Base-by-base conservation (phyloP, 805 yeast genomes). In the Blastobotrys robertii region DNA sequence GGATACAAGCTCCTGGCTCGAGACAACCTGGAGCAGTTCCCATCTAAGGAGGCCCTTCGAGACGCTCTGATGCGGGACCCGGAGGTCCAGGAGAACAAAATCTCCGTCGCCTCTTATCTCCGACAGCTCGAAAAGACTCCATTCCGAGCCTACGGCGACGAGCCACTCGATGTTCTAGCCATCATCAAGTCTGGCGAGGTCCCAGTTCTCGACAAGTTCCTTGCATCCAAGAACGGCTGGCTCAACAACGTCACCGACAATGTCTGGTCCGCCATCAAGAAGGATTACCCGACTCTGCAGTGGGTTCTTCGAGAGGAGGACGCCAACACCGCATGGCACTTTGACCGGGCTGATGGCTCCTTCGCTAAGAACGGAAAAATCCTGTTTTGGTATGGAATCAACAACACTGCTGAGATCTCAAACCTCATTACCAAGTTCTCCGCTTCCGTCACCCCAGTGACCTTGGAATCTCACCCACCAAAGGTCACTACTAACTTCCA, bases 181-280 rank as follows among this genome's bases (percentile, higher is more conserved):
- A 80, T 92, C 52, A 92, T 92, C 14, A 72, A 70, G 43, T 72
- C 74, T 37, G 49, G 57, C 1, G 63, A 63, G 10, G 69, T 84
- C 42, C 82, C 95, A 8, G 74, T 72, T 39, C 67, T 92, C 49
- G 95, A 85, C 62, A 86, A 84, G 66, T 86, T 92, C 60, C 70
- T 87, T 51, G 85, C 94, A 16, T 76, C 94, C 15, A 81, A 83
- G 61, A 74, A 82, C 43, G 97, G 97, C 37, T 92, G 99, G 99
- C 80, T 90, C 60, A 92, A 92, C 68, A 90, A 90, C 51, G 96
- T 92, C 43, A 83, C 95, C 45, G 99, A 92, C 60, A 90, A 88
- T 64, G 82, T 92, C 41, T 92, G 94, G 76, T 74, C 72, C 42
- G 78, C 94, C 11, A 73, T 92, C 54, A 77, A 72, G 54, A 80